Evolutionary conservation across 73 alveolate genomes (phyloP).

Genomic region (Urostyla sp.): DNA sequence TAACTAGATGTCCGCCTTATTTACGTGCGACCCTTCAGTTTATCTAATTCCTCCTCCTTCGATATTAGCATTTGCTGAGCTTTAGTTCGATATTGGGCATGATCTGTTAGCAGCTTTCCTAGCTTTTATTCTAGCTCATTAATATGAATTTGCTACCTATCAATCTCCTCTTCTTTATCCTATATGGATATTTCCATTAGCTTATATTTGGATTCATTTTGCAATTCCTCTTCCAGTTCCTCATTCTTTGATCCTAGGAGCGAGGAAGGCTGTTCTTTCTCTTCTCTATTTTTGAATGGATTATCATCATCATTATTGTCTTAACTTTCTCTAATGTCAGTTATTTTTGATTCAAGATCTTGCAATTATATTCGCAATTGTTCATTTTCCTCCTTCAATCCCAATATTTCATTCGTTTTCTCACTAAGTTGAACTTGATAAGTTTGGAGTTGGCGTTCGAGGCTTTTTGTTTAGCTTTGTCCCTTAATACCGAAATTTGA

Average conservation of each 20-base stretch:
- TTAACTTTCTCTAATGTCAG: not conserved
- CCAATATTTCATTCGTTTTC: conserved; percentile 39
- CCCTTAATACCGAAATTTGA: not conserved
- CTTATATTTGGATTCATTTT: conserved; percentile 27
- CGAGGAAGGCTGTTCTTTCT: too few relatives aligned
- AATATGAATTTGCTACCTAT: not conserved
- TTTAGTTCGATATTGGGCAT: conserved; percentile 2
- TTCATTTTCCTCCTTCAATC: conserved; percentile 50
- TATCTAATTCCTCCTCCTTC: conserved; percentile 49
- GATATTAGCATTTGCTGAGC: conserved; percentile 41
- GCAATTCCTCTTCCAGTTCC: too few relatives aligned
- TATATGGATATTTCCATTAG: conserved; percentile 23
- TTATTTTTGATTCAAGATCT: not conserved
- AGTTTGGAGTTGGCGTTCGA: conserved; percentile 8
- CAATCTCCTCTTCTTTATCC: conserved; percentile 48
- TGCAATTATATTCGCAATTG: conserved; percentile 3
- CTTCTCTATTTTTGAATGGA: too few relatives aligned
- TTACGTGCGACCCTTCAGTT: conserved; percentile 24
- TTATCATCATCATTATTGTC: not conserved
- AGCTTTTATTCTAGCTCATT: conserved; percentile 43
- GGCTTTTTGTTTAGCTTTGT: not conserved
- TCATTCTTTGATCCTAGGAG: too few relatives aligned
- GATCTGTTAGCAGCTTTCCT: conserved; percentile 28
- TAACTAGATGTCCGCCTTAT: not conserved
- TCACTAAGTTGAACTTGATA: conserved; percentile 29